phyloP scores from a whole-genome alignment of 2,329 filamentous ascomycete genomes.

The Pestalotiopsis sp. region DNA sequence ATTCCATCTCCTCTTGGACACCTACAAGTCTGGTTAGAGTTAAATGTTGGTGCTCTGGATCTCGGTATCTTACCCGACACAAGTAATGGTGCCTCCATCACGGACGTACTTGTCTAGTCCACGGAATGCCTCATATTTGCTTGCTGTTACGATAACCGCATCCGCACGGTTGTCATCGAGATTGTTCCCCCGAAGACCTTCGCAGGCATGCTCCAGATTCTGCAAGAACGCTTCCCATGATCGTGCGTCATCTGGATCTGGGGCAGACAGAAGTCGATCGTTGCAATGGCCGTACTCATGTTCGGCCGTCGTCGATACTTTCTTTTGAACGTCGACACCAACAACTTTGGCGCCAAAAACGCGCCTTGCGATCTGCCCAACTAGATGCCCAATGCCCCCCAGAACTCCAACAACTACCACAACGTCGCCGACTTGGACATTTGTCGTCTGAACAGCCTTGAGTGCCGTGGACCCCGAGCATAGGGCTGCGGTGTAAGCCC shows the following conservation, averaged over 20 bases:
- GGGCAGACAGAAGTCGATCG: background rate
- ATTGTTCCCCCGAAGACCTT: background rate
- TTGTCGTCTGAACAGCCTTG: background rate
- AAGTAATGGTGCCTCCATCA: background rate
- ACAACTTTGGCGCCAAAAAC: background rate
- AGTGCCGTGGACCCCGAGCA: background rate
- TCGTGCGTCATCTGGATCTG: background rate
- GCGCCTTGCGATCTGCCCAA: background rate
- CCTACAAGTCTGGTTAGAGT: background rate
- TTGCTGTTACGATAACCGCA: background rate
- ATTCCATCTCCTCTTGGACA: background rate
- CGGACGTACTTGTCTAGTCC: background rate
- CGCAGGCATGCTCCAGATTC: background rate
- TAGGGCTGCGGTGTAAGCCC: background rate
- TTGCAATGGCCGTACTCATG: background rate
- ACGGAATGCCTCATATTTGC: background rate
- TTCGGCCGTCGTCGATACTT: background rate
- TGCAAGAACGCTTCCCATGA: background rate
- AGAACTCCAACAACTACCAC: background rate
- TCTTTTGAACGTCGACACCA: background rate
- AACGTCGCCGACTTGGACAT: background rate
- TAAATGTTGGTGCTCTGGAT: background rate
- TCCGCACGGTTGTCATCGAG: background rate
- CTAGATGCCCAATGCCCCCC: background rate
- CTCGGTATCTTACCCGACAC: background rate